Evolutionary conservation across 176 grass and related monocot species (phyloP).

Genomic region (Eragrostis curvula): DNA sequence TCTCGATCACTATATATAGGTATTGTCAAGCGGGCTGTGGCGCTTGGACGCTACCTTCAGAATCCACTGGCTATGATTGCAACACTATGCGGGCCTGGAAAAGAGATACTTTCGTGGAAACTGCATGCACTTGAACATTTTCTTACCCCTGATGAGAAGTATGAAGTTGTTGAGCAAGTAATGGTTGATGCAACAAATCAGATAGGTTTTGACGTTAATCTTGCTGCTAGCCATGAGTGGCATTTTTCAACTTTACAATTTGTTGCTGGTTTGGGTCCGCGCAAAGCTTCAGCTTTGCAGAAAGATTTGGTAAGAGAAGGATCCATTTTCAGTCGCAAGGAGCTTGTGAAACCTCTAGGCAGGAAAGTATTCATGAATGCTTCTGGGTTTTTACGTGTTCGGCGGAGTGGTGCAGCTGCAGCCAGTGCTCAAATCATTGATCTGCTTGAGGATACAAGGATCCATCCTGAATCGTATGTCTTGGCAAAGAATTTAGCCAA

Average conservation of each 20-base stretch:
- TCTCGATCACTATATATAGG: slow-evolving; percentile 50
- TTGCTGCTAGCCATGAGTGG: slow-evolving; percentile 97
- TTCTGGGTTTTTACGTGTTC: slow-evolving; percentile 86
- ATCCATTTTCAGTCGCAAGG: slow-evolving; percentile 86
- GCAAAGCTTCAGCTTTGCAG: slow-evolving; percentile 86
- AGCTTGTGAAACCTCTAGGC: slow-evolving; percentile 75
- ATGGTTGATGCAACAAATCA: slow-evolving; percentile 97
- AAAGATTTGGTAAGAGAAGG: slow-evolving; percentile 89
- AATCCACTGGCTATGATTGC: slow-evolving; percentile 92
- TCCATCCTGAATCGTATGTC: slow-evolving; percentile 95
- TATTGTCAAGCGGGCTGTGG: slow-evolving; percentile 93
- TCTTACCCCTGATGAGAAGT: slow-evolving; percentile 90
- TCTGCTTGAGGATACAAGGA: slow-evolving; percentile 96
- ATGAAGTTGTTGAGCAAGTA: slow-evolving; percentile 93
- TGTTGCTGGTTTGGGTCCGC: slow-evolving; percentile 82
- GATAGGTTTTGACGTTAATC: slow-evolving; percentile 90
- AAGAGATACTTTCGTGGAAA: slow-evolving; percentile 99
- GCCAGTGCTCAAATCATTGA: slow-evolving; percentile 83
- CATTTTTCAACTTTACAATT: slow-evolving; percentile 95
- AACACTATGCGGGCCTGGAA: slow-evolving; percentile 91
- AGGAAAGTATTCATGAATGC: slow-evolving; percentile 95
- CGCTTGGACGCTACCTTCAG: slow-evolving; percentile 88
- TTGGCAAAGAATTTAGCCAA: slow-evolving; percentile 90
- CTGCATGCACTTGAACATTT: slow-evolving; percentile 83
- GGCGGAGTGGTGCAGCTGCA: slow-evolving; percentile 75